A percentile compares a stretch with the other conserved stretches of the same genome.
These are phyloP conservation scores for Penicillium palitans DNA, from an alignment of 2,329 filamentous ascomycete genomes.

Conservation along the genomic window DNA sequence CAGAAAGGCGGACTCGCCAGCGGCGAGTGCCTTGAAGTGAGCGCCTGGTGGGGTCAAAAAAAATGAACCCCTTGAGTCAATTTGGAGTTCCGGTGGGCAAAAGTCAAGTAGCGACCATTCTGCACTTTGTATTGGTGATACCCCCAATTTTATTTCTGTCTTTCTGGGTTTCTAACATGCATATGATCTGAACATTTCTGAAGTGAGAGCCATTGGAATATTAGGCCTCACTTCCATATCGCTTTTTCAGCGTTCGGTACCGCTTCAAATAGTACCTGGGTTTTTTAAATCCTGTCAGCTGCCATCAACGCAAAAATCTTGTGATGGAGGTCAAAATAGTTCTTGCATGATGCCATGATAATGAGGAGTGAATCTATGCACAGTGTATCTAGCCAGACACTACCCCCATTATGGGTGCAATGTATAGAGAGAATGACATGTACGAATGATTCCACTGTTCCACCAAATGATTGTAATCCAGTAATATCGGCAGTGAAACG, in stretches of 20 bases:
- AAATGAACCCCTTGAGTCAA: slow-evolving; percentile 37
- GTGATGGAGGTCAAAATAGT: slow-evolving; percentile 11
- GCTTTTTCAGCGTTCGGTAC: slow-evolving; percentile 79
- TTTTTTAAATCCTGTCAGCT: slow-evolving; percentile 26
- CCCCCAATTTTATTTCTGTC: slow-evolving; percentile 31
- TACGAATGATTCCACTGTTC: slow-evolving; percentile 8
- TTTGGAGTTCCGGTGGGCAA: slow-evolving; percentile 34
- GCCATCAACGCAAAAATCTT: slow-evolving; percentile 5
- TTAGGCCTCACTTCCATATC: slow-evolving; percentile 60
- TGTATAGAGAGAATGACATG: slow-evolving; percentile 24
- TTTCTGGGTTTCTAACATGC: slow-evolving; percentile 25
- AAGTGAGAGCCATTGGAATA: slow-evolving; percentile 11
- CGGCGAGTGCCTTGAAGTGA: slow-evolving; percentile 77
- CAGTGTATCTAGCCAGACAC: slow-evolving; percentile 16
- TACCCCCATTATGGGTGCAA: slow-evolving; percentile 21
- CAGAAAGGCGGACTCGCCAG: slow-evolving; percentile 74
- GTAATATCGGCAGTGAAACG: not conserved
- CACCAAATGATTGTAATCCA: not conserved
- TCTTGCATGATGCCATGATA: slow-evolving; percentile 26
- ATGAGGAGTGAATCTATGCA: slow-evolving; percentile 19
- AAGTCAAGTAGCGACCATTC: slow-evolving; percentile 32
- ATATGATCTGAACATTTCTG: slow-evolving; percentile 22
- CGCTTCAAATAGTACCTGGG: slow-evolving; percentile 85
- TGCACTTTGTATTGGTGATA: slow-evolving; percentile 43
- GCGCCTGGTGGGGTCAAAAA: slow-evolving; percentile 65